These are phyloP conservation scores for Leptographium galeiforme DNA, from an alignment of 2,329 filamentous ascomycete genomes.

Conservation along the genomic window DNA sequence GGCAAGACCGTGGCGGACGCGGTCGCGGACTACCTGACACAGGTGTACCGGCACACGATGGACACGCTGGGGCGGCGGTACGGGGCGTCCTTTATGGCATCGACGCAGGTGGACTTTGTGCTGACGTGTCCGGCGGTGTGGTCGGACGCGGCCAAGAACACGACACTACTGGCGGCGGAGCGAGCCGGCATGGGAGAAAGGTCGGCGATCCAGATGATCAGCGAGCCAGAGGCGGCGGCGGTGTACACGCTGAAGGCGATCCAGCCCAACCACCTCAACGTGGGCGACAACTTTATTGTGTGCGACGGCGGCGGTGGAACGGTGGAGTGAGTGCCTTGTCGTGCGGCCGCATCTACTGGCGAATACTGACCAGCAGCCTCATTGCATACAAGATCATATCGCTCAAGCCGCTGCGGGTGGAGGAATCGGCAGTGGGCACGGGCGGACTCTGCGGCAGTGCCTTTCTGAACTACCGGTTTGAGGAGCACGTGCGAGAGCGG, in stretches of 20 bases:
- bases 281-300: slow-evolving; percentile 53
- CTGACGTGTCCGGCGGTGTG: slow-evolving; percentile 74
- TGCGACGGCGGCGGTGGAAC: slow-evolving; percentile 51
- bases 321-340: slow-evolving; percentile 41
- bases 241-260: slow-evolving; percentile 71
- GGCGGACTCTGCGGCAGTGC: slow-evolving; percentile 67
- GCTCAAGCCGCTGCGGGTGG: slow-evolving; percentile 55
- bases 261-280: slow-evolving; percentile 57
- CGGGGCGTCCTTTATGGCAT: slow-evolving; percentile 65
- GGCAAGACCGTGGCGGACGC: slow-evolving; percentile 69
- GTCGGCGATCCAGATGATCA: slow-evolving; percentile 63
- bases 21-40: slow-evolving; percentile 65
- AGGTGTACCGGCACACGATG: slow-evolving; percentile 67
- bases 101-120: slow-evolving; percentile 64
- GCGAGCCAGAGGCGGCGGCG: slow-evolving; percentile 67
- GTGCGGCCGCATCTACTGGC: neutral
- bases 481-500: slow-evolving; percentile 57
- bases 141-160: slow-evolving; percentile 77
- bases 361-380: slow-evolving; percentile 27
- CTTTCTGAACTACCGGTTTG: slow-evolving; percentile 69
- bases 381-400: slow-evolving; percentile 75
- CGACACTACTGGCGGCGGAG: slow-evolving; percentile 64
- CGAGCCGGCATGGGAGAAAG: slow-evolving; percentile 62
- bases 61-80: slow-evolving; percentile 62
- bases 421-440: slow-evolving; percentile 68